Base-by-base conservation (phyloP, 129 eudicot genomes). In the Pseudognaphalium luteoalbum region DNA sequence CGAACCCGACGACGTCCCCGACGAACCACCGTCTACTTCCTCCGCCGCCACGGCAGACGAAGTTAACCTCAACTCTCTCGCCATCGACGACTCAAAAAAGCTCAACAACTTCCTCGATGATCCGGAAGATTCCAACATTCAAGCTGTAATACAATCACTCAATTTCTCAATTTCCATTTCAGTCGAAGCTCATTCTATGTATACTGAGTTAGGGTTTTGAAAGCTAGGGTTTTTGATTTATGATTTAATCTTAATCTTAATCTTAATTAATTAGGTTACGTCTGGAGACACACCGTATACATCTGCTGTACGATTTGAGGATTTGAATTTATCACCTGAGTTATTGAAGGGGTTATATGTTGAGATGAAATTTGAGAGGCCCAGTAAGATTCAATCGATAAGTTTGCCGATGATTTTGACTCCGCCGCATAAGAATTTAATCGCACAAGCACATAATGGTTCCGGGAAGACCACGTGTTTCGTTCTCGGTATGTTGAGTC, bases 111-210 rank as follows among this genome's bases (percentile, higher is more conserved):
- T 81, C 21, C 85, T 87, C n/a, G 88, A 84, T 12, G 96, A 89
- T 73, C 96, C 97, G 0, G 91, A 91, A 2, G 94, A 88, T 56
- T 67, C 90, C 59, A 88, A 75, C 33, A 88, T 91, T 41, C 21
- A 86, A 84, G 94, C 97, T 32, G 97, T 91, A 88, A 47, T 25
- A 62, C 62, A n/a, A 4, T 9, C 29, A 16, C 28, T 57, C 62
- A 7, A 57, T 6, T 57, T 19, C 2, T 57, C 29, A n/a, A 7
- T 57, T n/a, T 6, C 61, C 6, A 3, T 44, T 19, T 51, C 16
- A 51, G 15, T 51, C 2, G 19, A 57, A 57, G 3, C n/a, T 20
- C 0, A 1, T 19, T 57, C 2, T 51, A 12, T 51, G 58, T 12
- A 51, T 20, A 57, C 19, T 5, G 4, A 19, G 21, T 19, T 57